Percentiles rank a stretch among this genome's conserved stretches.
Conservation (phyloP, 1,284 basidiomycete genomes). For the Boletus hoseneyae region DNA sequence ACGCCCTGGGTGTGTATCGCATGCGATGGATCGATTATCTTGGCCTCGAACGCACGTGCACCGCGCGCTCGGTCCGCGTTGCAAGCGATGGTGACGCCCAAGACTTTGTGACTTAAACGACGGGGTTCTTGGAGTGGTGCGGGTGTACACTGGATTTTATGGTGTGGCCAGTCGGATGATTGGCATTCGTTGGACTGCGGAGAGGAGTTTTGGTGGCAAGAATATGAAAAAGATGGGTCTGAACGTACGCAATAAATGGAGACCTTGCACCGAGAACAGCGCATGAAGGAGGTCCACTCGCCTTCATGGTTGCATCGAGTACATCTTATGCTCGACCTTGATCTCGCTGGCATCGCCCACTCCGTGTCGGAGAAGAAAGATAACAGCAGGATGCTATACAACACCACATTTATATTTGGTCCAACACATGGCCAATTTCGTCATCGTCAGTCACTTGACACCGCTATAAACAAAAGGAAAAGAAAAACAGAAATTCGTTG, state of each 20-base stretch:
- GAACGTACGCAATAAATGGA: conserved; percentile 26
- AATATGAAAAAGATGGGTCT: not conserved
- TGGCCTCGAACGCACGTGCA: conserved; percentile 21
- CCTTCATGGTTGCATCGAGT: conserved; percentile 13
- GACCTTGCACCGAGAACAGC: conserved; percentile 27
- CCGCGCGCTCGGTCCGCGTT: conserved; percentile 24
- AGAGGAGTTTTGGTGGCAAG: not conserved
- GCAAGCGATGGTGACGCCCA: conserved; percentile 22
- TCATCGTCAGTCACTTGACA: not conserved
- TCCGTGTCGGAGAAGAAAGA: not conserved
- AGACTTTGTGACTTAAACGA: conserved; percentile 4
- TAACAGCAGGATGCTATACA: not conserved
- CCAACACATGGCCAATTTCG: not conserved
- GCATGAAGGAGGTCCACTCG: conserved; percentile 23
- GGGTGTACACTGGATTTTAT: conserved; percentile 15
- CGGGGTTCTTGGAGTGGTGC: not conserved
- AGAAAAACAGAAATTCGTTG: too few relatives aligned
- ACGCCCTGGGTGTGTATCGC: conserved; percentile 21
- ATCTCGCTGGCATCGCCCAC: not conserved
- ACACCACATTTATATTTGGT: not conserved
- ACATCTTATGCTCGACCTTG: conserved; percentile 7
- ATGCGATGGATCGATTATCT: conserved; percentile 19
- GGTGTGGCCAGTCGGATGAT: conserved; percentile 21
- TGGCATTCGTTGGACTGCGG: conserved; percentile 26
- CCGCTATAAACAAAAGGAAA: too few relatives aligned